These are phyloP conservation scores for Logfia minima DNA, from an alignment of 129 eudicot genomes.

Conservation along the genomic window DNA sequence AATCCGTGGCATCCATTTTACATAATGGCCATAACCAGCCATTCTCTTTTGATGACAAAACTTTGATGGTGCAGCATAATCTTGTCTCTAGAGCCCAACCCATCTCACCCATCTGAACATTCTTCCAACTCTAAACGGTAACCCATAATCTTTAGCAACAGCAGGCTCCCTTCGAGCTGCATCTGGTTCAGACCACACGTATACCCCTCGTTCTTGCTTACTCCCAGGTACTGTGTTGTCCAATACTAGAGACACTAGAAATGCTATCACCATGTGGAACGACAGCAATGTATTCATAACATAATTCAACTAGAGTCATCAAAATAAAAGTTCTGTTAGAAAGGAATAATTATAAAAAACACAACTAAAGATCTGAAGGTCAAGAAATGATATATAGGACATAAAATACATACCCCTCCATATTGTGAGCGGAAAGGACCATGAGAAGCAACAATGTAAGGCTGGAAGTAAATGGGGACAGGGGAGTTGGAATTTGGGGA, in stretches of 20 bases:
- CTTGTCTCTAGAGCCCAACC: constrained; percentile 61
- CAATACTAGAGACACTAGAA: constrained; percentile 70
- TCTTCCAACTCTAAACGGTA: constrained; percentile 85
- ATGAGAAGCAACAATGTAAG: constrained; percentile 89
- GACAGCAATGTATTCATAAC: constrained; percentile 76
- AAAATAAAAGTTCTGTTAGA: background rate
- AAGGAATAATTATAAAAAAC: background rate
- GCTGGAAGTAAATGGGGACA: constrained; percentile 83
- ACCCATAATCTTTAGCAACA: constrained; percentile 73
- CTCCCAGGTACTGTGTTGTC: constrained; percentile 98
- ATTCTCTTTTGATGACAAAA: constrained; percentile 27
- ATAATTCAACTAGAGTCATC: constrained; percentile 68
- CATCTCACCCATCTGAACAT: constrained; percentile 94
- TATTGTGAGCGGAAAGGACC: constrained; percentile 69
- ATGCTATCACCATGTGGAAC: constrained; percentile 92
- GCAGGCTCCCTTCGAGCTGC: constrained; percentile 88
- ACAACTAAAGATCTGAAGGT: background rate
- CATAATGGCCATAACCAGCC: constrained; percentile 13
- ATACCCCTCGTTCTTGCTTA: constrained; percentile 91
- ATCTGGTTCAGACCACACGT: constrained; percentile 83
- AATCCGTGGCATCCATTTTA: constrained; percentile 19
- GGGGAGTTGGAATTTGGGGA: constrained; percentile 69
- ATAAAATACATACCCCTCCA: constrained; percentile 57
- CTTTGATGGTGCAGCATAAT: constrained; percentile 10
- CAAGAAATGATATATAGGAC: background rate